These are phyloP conservation scores for Cryptosporidium viatorum DNA, from an alignment of 169 alveolate species.

Conservation along the genomic window DNA sequence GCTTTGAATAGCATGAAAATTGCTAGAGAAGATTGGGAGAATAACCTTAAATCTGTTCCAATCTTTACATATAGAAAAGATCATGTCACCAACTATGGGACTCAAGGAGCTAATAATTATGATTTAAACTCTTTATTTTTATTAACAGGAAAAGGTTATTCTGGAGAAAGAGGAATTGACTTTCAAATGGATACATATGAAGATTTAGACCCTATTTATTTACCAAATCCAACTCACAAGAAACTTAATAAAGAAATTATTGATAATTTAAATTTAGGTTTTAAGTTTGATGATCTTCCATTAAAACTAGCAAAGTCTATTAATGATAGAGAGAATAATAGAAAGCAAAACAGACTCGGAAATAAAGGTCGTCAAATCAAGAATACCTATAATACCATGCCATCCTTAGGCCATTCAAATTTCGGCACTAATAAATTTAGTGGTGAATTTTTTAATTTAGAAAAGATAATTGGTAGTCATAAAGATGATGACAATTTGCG, in stretches of 20 bases:
- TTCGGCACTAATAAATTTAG: not conserved
- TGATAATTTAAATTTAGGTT: conserved; percentile 19
- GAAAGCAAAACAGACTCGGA: not conserved
- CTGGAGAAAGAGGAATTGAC: conserved; percentile 63
- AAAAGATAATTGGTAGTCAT: not conserved
- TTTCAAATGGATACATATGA: conserved; percentile 13
- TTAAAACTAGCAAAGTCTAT: not conserved
- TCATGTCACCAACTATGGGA: not conserved
- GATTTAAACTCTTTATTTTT: not conserved
- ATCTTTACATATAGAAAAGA: conserved; percentile 17
- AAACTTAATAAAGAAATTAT: conserved; percentile 11
- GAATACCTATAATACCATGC: not conserved
- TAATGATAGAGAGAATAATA: conserved; percentile 11
- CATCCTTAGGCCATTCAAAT: not conserved
- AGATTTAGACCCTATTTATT: not conserved
- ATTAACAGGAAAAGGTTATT: not conserved
- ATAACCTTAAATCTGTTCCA: not conserved
- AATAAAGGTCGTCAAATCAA: not conserved
- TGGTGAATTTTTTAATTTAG: not conserved
- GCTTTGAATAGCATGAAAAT: conserved; percentile 12
- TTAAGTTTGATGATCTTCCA: conserved; percentile 16
- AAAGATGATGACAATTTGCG: too few species aligned
- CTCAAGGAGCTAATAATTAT: not conserved
- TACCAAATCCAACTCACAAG: not conserved
- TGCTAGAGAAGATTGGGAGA: conserved; percentile 31